Evolutionary conservation across 1,284 basidiomycete genomes (phyloP).

Genomic region (Schizophyllum amplum): DNA sequence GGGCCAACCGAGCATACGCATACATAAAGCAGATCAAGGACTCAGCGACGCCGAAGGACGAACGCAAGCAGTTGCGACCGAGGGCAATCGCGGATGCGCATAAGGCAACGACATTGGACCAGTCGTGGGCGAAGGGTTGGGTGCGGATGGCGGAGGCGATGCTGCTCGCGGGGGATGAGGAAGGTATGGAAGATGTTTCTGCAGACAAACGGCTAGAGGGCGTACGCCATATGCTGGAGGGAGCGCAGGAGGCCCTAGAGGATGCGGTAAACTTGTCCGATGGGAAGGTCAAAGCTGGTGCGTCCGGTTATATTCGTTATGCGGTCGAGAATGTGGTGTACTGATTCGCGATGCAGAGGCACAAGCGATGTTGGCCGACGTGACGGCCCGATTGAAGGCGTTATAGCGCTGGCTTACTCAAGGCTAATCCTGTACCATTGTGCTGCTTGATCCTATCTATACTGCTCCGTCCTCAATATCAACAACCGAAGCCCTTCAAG

Average conservation of each 20-base stretch:
- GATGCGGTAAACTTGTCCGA: conserved; percentile 14
- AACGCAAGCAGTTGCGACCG: background rate
- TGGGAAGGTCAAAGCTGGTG: conserved; percentile 5
- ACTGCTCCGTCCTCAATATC: too few species aligned
- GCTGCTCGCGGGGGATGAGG: background rate
- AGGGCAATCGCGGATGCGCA: conserved; percentile 14
- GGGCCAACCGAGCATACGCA: conserved; percentile 15
- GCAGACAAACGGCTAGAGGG: conserved; percentile 15
- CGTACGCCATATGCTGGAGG: conserved; percentile 12
- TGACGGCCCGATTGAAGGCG: conserved; percentile 9
- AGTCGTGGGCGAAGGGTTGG: conserved; percentile 16
- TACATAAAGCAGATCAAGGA: conserved; percentile 11
- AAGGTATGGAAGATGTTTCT: conserved; percentile 6
- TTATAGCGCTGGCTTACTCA: background rate
- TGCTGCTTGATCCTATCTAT: too few species aligned
- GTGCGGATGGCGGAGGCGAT: conserved; percentile 7
- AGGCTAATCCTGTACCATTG: too few species aligned
- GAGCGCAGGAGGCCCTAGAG: conserved; percentile 14
- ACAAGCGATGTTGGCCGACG: conserved; percentile 12
- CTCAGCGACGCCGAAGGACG: conserved; percentile 3
- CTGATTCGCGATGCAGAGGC: conserved; percentile 5
- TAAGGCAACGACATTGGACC: conserved; percentile 15
- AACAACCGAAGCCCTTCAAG: too few species aligned
- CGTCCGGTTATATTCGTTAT: background rate
- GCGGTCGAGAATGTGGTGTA: too few species aligned